Conservation (phyloP, 345 rosid species). For the Syzygium aqueum region DNA sequence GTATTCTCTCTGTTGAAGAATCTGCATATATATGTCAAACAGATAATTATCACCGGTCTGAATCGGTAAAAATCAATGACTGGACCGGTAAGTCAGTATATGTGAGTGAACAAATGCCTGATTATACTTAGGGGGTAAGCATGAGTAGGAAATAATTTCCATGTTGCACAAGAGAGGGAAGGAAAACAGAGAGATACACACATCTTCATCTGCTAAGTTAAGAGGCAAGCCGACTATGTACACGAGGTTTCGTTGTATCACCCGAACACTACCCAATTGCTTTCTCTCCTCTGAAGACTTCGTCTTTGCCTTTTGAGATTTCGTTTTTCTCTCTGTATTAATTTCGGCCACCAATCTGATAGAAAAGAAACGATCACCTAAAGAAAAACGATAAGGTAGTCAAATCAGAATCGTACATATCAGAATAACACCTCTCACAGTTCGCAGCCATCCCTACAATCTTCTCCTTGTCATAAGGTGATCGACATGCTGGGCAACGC, state of each 20-base stretch:
- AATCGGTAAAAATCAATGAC: not conserved
- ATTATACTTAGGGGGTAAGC: not conserved
- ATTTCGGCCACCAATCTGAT: constrained; percentile 61
- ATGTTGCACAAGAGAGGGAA: constrained; percentile 48
- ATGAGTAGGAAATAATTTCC: constrained; percentile 30
- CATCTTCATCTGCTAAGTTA: constrained; percentile 86
- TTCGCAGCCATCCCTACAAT: constrained; percentile 68
- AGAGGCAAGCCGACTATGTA: constrained; percentile 90
- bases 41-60: not conserved
- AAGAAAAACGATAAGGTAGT: not conserved
- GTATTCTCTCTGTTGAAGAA: constrained; percentile 68
- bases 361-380: not conserved
- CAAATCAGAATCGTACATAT: not conserved
- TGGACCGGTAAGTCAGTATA: not conserved
- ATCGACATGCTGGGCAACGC: constrained; percentile 89
- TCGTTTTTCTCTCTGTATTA: constrained; percentile 45
- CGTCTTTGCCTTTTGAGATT: constrained; percentile 53
- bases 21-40: constrained; percentile 23
- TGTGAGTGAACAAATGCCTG: not conserved
- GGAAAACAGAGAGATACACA: constrained; percentile 9
- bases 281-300: constrained; percentile 67
- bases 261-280: constrained; percentile 74
- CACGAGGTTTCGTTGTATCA: constrained; percentile 80
- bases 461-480: constrained; percentile 84
- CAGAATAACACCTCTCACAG: constrained; percentile 52